Conservation (phyloP, 1,284 basidiomycete species). For the Hemileia vastatrix region DNA sequence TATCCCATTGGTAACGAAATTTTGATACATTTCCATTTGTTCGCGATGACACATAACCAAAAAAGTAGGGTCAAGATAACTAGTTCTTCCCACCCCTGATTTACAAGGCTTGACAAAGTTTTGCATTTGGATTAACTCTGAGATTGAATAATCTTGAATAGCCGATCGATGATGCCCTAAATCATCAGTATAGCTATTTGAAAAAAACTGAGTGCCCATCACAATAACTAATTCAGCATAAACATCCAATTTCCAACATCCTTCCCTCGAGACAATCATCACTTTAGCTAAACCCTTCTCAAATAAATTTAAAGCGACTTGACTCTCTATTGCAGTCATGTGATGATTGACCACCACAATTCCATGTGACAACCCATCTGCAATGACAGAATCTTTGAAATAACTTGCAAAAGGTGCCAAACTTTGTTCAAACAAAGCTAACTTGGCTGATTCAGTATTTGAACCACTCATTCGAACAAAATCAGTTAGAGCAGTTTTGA, state of each 20-base stretch:
- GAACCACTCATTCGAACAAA: no score
- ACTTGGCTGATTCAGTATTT: no score
- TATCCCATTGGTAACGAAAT: constrained; percentile 31
- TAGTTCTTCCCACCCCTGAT: constrained; percentile 10
- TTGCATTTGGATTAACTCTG: constrained; percentile 36
- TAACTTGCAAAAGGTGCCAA: constrained; percentile 58
- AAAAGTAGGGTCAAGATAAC: constrained; percentile 29
- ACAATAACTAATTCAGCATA: constrained; percentile 71
- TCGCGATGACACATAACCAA: constrained; percentile 39
- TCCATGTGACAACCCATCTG: constrained; percentile 73
- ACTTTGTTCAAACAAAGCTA: no score
- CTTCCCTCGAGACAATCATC: constrained; percentile 69
- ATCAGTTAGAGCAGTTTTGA: constrained; percentile 65
- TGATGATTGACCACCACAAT: constrained; percentile 79
- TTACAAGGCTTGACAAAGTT: constrained; percentile 27
- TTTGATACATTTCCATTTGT: constrained; percentile 31
- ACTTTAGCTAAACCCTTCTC: constrained; percentile 70
- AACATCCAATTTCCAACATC: constrained; percentile 65
- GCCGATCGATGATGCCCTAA: not conserved
- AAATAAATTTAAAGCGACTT: constrained; percentile 70
- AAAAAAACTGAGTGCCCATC: constrained; percentile 73
- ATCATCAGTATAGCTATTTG: constrained; percentile 20
- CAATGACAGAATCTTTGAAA: constrained; percentile 59
- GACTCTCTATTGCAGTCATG: constrained; percentile 61
- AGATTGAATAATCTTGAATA: constrained; percentile 30